phyloP scores from a whole-genome alignment of 768 basidiomycete genomes.

The Agrocybe pediades region DNA sequence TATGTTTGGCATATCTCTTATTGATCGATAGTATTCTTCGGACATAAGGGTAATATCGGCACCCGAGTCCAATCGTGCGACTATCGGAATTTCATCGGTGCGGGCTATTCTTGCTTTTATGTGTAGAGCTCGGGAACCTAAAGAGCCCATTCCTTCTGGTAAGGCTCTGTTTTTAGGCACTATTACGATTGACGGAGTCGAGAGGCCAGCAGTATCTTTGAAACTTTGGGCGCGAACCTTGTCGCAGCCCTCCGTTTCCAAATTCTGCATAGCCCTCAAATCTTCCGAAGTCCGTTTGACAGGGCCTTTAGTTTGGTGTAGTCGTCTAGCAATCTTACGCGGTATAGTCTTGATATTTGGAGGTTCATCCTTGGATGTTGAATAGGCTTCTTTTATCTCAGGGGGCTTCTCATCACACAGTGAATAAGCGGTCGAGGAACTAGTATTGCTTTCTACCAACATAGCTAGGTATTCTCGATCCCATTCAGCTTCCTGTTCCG shows the following conservation, averaged over 20 bases:
- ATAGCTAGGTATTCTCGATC: slow-evolving; percentile 5
- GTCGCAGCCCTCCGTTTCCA: no score
- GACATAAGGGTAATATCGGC: slow-evolving; percentile 12
- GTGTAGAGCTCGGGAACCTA: slow-evolving; percentile 6
- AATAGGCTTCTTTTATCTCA: neutral
- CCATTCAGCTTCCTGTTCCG: neutral
- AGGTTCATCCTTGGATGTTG: no score
- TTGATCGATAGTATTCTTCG: slow-evolving; percentile 8
- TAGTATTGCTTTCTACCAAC: neutral
- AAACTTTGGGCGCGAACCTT: no score
- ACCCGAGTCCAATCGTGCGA: neutral
- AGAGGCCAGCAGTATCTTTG: neutral
- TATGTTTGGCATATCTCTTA: slow-evolving; percentile 1
- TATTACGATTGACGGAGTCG: neutral
- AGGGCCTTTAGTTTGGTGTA: no score
- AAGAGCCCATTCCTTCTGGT: slow-evolving; percentile 11
- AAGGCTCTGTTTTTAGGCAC: neutral
- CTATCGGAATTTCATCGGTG: neutral
- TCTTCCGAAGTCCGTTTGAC: no score
- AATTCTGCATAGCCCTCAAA: neutral
- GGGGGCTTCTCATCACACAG: neutral
- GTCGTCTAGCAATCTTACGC: neutral
- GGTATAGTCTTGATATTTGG: no score
- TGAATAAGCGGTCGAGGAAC: neutral
- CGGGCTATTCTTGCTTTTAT: slow-evolving; percentile 2